Conservation (phyloP, 163 green algal species). For the Scenedesmus sp. region DNA sequence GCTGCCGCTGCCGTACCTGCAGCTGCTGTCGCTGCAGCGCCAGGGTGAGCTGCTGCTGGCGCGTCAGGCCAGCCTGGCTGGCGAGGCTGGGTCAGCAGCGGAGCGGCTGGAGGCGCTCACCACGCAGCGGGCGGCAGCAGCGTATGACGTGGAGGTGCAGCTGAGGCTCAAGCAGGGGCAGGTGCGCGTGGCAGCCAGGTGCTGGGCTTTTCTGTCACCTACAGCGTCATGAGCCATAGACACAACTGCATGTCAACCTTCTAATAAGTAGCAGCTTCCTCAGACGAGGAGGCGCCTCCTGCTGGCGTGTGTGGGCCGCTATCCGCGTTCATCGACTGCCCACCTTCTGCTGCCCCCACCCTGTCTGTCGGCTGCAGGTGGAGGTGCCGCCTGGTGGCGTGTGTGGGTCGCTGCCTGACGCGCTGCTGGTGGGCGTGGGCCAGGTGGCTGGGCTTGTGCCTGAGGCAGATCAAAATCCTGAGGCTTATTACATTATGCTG, state of each 20-base stretch:
- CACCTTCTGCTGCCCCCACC: too few species aligned
- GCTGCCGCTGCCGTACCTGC: neutral
- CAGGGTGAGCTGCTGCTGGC: constrained; percentile 56
- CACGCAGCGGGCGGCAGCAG: constrained; percentile 42
- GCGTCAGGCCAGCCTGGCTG: neutral
- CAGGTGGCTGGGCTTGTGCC: constrained; percentile 17
- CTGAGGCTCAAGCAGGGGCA: constrained; percentile 68
- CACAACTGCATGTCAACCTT: too few species aligned
- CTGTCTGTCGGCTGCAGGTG: constrained; percentile 1
- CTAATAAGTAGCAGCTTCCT: too few species aligned
- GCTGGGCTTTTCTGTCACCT: neutral
- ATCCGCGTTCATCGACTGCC: too few species aligned
- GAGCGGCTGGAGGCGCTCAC: constrained; percentile 39
- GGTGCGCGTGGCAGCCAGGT: constrained; percentile 27
- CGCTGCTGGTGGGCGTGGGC: neutral
- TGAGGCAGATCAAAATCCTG: neutral
- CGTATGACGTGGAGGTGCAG: constrained; percentile 65
- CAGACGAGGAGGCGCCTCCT: too few species aligned
- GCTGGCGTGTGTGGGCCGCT: neutral
- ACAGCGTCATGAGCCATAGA: too few species aligned
- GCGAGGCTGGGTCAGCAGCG: neutral
- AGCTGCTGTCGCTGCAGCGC: neutral
- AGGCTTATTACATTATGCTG: neutral
- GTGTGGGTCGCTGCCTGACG: neutral
- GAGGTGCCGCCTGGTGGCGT: constrained; percentile 1